Evolutionary conservation across 257 asterid species (phyloP).

Genomic region (Nyctanthes arbortristis): DNA sequence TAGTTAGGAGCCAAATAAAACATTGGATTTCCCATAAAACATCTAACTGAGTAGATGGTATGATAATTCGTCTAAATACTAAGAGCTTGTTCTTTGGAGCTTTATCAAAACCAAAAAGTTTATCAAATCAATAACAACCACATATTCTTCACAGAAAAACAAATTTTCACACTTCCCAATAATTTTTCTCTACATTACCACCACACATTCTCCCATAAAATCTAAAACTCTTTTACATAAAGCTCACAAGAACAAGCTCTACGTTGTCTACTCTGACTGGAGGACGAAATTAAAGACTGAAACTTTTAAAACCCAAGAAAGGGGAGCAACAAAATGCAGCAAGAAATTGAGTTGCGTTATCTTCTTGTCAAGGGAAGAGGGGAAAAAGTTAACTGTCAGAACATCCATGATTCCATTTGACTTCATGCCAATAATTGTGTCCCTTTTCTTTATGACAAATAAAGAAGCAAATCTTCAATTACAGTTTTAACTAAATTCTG

Average conservation of each 20-base stretch:
- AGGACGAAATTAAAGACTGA: not conserved
- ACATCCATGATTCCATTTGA: not conserved
- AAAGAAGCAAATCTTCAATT: not conserved
- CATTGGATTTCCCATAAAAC: not conserved
- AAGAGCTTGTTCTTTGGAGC: no score
- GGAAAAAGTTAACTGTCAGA: not conserved
- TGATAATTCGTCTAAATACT: not conserved
- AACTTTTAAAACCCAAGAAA: not conserved
- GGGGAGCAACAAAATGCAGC: not conserved
- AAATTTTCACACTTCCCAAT: no score
- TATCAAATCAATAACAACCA: no score
- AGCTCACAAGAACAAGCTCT: no score
- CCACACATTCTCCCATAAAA: no score
- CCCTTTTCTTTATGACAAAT: not conserved
- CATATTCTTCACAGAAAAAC: no score
- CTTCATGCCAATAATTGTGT: conserved; percentile 1
- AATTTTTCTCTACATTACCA: no score
- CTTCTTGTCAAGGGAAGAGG: not conserved
- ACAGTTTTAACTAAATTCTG: not conserved
- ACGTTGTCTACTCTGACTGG: not conserved
- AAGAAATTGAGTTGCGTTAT: not conserved
- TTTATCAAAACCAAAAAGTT: no score
- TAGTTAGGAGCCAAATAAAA: not conserved
- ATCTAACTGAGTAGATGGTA: no score
- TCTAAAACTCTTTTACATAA: no score